phyloP scores from a whole-genome alignment of 108 stramenopile genomes.

The Skeletonema costatum region DNA sequence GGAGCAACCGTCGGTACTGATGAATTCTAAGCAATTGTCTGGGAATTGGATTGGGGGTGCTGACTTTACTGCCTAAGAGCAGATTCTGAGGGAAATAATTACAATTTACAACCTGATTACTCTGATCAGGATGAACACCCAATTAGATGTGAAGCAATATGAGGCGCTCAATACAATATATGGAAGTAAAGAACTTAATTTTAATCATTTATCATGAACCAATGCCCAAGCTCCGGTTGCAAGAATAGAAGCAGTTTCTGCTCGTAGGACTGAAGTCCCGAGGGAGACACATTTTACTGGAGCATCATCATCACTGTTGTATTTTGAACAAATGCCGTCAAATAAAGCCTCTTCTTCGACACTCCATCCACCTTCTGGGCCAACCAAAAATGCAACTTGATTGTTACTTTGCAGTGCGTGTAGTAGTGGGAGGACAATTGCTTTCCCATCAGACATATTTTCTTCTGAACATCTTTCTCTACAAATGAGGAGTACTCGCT shows the following conservation, averaged over 20 bases:
- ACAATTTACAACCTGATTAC: not conserved
- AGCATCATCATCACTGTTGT: not conserved
- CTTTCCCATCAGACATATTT: not conserved
- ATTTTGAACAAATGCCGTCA: constrained; percentile 27
- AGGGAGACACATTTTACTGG: constrained; percentile 66
- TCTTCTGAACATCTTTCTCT: constrained; percentile 58
- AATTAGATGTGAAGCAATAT: not conserved
- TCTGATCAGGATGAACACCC: not conserved
- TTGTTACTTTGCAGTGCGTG: constrained; percentile 38
- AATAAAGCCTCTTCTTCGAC: constrained; percentile 59
- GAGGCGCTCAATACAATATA: not conserved
- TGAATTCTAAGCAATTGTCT: constrained; percentile 7
- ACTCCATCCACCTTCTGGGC: constrained; percentile 90
- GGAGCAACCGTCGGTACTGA: not conserved
- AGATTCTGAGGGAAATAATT: not conserved
- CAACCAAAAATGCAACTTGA: constrained; percentile 62
- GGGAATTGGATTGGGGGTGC: not conserved
- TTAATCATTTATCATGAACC: constrained; percentile 18
- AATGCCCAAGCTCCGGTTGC: constrained; percentile 59
- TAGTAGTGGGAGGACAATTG: constrained; percentile 49
- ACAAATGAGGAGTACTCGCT: constrained; percentile 55
- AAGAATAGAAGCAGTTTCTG: constrained; percentile 80
- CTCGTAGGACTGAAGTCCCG: constrained; percentile 64
- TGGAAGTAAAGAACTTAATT: not conserved
- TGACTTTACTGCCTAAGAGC: not conserved